Percentiles rank a stretch among this genome's conserved stretches.
Evolutionary conservation across 2,329 filamentous ascomycete species (phyloP).

Genomic region (Penicillium sp.): DNA sequence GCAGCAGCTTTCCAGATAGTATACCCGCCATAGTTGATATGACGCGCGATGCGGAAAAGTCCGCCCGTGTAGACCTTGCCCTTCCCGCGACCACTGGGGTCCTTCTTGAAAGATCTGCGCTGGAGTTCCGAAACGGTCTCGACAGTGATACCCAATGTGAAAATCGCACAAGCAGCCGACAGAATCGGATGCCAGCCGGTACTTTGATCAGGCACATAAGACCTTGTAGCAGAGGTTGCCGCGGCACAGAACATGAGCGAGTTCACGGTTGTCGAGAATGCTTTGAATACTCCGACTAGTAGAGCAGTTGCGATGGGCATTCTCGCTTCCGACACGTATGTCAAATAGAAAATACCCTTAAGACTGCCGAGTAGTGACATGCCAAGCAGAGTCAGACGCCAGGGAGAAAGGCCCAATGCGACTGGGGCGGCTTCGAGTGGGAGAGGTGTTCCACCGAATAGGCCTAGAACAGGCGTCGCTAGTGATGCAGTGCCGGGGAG

Average conservation of each 20-base stretch:
- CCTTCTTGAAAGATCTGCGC: slow-evolving; percentile 54
- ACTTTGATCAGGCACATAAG: slow-evolving; percentile 2
- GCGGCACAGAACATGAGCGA: slow-evolving; percentile 56
- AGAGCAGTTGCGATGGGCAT: slow-evolving; percentile 35
- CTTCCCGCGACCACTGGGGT: slow-evolving; percentile 48
- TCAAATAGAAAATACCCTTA: slow-evolving; percentile 11
- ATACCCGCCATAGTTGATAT: slow-evolving; percentile 59
- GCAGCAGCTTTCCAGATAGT: slow-evolving; percentile 55
- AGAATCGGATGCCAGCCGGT: slow-evolving; percentile 36
- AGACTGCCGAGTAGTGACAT: slow-evolving; percentile 4
- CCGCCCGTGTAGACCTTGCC: slow-evolving; percentile 56
- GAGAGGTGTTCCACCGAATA: background rate
- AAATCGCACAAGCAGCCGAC: slow-evolving; percentile 48
- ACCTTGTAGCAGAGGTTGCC: slow-evolving; percentile 32
- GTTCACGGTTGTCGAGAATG: slow-evolving; percentile 57
- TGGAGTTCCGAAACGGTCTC: slow-evolving; percentile 62
- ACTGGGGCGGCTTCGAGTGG: background rate
- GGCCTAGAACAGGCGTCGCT: background rate
- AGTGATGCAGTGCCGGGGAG: background rate
- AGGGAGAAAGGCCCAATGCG: background rate
- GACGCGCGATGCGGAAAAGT: slow-evolving; percentile 52
- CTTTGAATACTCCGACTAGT: slow-evolving; percentile 55
- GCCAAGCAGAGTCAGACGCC: background rate
- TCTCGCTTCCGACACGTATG: slow-evolving; percentile 12
- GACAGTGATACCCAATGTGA: slow-evolving; percentile 53